Conservation (phyloP, 106 monocot species). For the Platanthera guangdongensis region DNA sequence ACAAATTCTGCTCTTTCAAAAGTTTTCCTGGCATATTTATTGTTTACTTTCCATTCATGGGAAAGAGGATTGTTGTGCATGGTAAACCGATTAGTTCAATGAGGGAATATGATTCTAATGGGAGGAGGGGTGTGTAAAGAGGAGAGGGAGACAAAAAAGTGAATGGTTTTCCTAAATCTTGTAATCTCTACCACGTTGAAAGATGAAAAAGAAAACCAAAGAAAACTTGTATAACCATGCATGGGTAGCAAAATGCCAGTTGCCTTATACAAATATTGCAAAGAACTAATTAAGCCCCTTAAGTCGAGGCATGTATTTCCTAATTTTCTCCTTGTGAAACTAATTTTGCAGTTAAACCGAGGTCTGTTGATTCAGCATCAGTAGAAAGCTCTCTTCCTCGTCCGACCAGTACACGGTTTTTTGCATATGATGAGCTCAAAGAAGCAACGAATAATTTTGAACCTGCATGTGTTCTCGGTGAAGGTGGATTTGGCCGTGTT, state of each 20-base stretch:
- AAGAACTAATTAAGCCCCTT: neutral
- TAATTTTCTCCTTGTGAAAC: neutral
- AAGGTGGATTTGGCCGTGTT: constrained; percentile 95
- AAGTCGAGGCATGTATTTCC: neutral
- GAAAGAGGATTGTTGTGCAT: neutral
- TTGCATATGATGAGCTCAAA: constrained; percentile 89
- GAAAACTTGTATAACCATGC: neutral
- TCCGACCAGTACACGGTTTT: constrained; percentile 68
- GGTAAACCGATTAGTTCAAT: neutral
- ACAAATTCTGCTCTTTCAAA: neutral
- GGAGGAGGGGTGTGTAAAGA: neutral
- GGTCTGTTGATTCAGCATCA: constrained; percentile 31
- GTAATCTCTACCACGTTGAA: neutral
- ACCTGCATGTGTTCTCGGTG: constrained; percentile 64
- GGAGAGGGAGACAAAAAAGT: neutral
- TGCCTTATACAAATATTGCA: neutral
- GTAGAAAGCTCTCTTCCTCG: constrained; percentile 61
- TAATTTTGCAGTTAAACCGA: constrained; percentile 46
- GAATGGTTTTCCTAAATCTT: neutral
- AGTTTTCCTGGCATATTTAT: neutral
- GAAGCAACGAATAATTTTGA: constrained; percentile 90
- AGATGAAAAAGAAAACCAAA: neutral
- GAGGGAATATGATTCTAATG: neutral
- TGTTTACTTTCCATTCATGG: neutral
- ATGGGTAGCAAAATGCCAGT: neutral